phyloP scores from a whole-genome alignment of 2,329 filamentous ascomycete species.

The Thelonectria olida region DNA sequence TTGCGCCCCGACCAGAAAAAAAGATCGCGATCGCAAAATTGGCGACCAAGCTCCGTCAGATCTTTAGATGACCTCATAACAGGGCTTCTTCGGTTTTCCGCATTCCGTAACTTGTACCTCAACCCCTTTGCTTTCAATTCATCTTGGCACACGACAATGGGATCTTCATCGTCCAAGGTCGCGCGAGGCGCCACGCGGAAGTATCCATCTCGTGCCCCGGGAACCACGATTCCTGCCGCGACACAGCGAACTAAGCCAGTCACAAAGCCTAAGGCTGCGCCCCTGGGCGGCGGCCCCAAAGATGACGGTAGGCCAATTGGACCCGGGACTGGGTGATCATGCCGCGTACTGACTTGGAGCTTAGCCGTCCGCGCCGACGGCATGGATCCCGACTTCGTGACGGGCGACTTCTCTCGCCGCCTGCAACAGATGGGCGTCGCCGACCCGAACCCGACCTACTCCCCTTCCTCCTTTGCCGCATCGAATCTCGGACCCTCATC shows the following conservation, averaged over 20 bases:
- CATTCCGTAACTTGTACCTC: not conserved
- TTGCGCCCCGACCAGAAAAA: conserved; percentile 32
- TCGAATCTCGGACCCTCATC: conserved; percentile 29
- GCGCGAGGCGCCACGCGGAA: conserved; percentile 51
- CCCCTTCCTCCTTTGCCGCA: conserved; percentile 58
- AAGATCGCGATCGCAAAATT: conserved; percentile 10
- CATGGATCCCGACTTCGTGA: conserved; percentile 51
- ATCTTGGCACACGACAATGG: conserved; percentile 45
- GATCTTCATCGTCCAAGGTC: conserved; percentile 57
- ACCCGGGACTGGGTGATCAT: not conserved
- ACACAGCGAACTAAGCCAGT: conserved; percentile 28
- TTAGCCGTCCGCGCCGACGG: conserved; percentile 53
- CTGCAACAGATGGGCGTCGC: conserved; percentile 64
- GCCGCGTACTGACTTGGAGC: conserved; percentile 16
- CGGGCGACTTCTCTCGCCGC: conserved; percentile 59
- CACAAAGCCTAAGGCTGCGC: conserved; percentile 14
- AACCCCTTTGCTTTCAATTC: not conserved
- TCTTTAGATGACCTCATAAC: not conserved
- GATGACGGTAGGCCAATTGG: conserved; percentile 32
- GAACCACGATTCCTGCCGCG: conserved; percentile 31
- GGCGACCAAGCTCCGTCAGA: conserved; percentile 7
- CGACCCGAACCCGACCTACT: conserved; percentile 63
- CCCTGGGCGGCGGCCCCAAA: conserved; percentile 21
- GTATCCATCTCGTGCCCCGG: conserved; percentile 53
- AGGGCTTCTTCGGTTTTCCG: conserved; percentile 3